Evolutionary conservation across 495 filamentous ascomycete genomes (phyloP), one percentile per base, ranked within the genome.

Genomic region (Aspergillus haitiensis): DNA sequence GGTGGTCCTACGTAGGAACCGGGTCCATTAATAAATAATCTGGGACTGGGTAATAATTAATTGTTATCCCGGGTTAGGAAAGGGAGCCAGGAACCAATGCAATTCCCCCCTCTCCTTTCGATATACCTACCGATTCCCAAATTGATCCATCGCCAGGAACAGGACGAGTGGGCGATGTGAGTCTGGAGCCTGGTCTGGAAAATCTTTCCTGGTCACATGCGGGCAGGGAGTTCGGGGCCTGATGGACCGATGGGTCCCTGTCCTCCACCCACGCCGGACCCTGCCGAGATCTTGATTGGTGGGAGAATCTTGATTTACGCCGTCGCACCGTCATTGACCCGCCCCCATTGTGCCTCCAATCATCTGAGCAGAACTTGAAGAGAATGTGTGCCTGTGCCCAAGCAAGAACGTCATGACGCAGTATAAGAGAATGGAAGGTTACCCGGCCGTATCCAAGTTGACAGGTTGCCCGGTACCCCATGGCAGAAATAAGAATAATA

Each of bases 171-270:
- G 44, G 21, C 15, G 9, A 6, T 18, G 44, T 15, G 16, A 21
- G 44, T 47, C 44, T 21, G 44, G 44, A 21, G n/a, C 44, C 9
- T 39, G 60, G 37, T 44, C 16, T 27, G 58, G 60, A 64, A 74
- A 73, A 72, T 62, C 50, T 74, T 72, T 73, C 62, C 63, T 62
- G 64, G 71, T 75, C 73, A 74, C 72, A 74, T 74, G 71, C 47
- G 53, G 54, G 15, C 42, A 48, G 52, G 64, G 63, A 58, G 64
- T 52, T 62, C 62, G 65, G 62, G 16, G 37, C 52, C 37, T 32
- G 50, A 60, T 42, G 33, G 50, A 47, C 56, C 36, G 44, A 63
- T 55, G 37, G 45, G 8, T 51, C 36, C 16, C 21, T 48, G 44
- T 7, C 39, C 42, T 37, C 62, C 49, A 55, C 60, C 42, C 47